Evolutionary conservation across 768 basidiomycete genomes (phyloP), one percentile per base, ranked within the genome.

Genomic region (Pholiota molesta): DNA sequence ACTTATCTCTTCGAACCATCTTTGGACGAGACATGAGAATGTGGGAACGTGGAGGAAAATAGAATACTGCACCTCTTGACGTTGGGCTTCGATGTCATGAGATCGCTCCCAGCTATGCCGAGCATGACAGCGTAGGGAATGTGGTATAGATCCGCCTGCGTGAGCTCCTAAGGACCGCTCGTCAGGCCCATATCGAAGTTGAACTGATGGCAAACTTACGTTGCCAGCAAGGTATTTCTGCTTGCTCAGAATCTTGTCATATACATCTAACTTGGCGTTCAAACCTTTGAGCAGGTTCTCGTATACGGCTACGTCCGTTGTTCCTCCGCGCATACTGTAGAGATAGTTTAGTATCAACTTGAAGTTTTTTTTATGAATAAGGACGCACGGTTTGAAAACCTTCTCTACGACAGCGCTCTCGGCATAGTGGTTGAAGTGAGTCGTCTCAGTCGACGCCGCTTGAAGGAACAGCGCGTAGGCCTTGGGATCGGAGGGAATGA

Each of bases 221-320:
- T 86, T 75, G 21, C 88, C 87, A 7, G 82, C 83, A 7, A 86
- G 71, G 66, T 86, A 88, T 44, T 75, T 72, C 55, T 83, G 81
- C 71, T 83, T 86, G 9, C 72, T 69, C 3, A 89, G 75, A 44
- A 89, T 83, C 23, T 65, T 67, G 13, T 89, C 81, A 65, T 88
- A 88, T 2, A 68, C 82, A 19, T 83, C 78, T 7, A 89, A 76
- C 40, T 79, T 82, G 2, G 62, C 66, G 1, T 70, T 74, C 26
- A 83, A 70, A 16, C 62, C 62, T 6, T 60, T 65, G 23, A 79
- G 66, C 1, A 63, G 66, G 31, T 74, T 68, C 2, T 78, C 72
- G n/a, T 71, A 72, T 3, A 56, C 62, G 9, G 65, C 76, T 65
- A 64, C 2, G 35, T 76, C 69, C 16, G 71, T n/a, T 11, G 54